Conservation (phyloP, 176 grass and related monocot genomes). For the Chloris gayana region DNA sequence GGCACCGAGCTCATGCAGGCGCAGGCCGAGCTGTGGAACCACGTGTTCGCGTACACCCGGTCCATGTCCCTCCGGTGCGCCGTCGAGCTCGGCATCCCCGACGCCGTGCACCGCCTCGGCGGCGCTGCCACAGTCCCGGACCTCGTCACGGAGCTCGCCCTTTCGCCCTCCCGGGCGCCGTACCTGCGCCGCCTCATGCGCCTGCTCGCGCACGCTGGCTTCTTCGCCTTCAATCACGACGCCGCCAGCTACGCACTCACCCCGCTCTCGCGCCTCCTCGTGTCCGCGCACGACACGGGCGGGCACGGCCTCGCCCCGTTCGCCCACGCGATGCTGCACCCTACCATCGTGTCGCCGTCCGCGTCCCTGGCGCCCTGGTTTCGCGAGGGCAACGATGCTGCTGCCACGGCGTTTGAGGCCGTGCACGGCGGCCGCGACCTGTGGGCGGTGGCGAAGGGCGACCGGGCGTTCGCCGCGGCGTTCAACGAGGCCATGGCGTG, state of each 20-base stretch:
- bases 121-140: slow-evolving; percentile 31
- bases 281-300: background rate
- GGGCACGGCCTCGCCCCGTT: slow-evolving; percentile 50
- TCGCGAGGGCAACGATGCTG: background rate
- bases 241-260: slow-evolving; percentile 41
- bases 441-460: slow-evolving; percentile 37
- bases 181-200: slow-evolving; percentile 62
- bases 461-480: slow-evolving; percentile 42
- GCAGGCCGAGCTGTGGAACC: slow-evolving; percentile 62
- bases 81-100: slow-evolving; percentile 67
- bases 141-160: slow-evolving; percentile 44
- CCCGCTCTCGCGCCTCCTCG: slow-evolving; percentile 48
- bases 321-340: slow-evolving; percentile 56
- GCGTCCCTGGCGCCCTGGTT: slow-evolving; percentile 61
- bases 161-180: slow-evolving; percentile 30
- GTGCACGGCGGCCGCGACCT: slow-evolving; percentile 37
- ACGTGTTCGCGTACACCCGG: slow-evolving; percentile 57
- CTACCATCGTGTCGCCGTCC: slow-evolving; percentile 44
- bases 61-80: slow-evolving; percentile 69
- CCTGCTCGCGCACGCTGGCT: slow-evolving; percentile 47
- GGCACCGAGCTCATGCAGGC: slow-evolving; percentile 39
- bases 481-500: slow-evolving; percentile 66
- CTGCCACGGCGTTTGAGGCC: slow-evolving; percentile 33
- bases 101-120: slow-evolving; percentile 47
- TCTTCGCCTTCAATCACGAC: slow-evolving; percentile 34